Base-by-base conservation (phyloP, 2,329 filamentous ascomycete species). In the Exophiala dermatitidis region DNA sequence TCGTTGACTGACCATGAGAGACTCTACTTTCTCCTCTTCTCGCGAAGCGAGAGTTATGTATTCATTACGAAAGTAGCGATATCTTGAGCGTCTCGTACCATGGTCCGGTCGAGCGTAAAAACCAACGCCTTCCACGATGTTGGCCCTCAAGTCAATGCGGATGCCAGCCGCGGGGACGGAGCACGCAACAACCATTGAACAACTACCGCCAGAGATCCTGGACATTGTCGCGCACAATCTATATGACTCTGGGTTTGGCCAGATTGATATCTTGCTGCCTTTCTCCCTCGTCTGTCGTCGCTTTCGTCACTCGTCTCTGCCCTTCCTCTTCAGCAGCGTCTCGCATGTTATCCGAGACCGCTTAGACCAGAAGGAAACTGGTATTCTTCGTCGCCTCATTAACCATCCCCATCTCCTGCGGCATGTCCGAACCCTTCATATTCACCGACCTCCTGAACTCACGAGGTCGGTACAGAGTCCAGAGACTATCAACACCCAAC, bases 101-200 rank as follows among this genome's bases (percentile, higher is more conserved):
- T 19, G 19, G 19, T 19, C 19, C 19, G 19, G 19, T 1, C 19
- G 19, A 19, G 2, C 19, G 19, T 19, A 19, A 19, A 19, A 19
- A 19, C 1, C 19, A 19, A 19, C 19, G 19, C 19, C 19, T 19
- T 19, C 19, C 19, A 19, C 19, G 19, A 59, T 59, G 54, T 19
- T 54, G 42, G 48, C 57, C 5, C 54, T 59, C 46, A 57, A 59
- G 29, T 57, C 54, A 7, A 59, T 52, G 54, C 52, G 46, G 43
- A 19, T 50, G 37, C 51, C 57, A 2, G 8, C 48, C 7, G 31
- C 28, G 28, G 28, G 37, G n/a, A 41, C 36, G n/a, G 56, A 57
- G 48, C 54, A 54, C 46, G 43, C 46, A 42, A 54, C 51, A 37
- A 52, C 40, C 3, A 28, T 54, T 29, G 30, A 52, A 42, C 36